Conservation (phyloP, 2,329 filamentous ascomycete species). For the Neofusicoccum cordaticola region DNA sequence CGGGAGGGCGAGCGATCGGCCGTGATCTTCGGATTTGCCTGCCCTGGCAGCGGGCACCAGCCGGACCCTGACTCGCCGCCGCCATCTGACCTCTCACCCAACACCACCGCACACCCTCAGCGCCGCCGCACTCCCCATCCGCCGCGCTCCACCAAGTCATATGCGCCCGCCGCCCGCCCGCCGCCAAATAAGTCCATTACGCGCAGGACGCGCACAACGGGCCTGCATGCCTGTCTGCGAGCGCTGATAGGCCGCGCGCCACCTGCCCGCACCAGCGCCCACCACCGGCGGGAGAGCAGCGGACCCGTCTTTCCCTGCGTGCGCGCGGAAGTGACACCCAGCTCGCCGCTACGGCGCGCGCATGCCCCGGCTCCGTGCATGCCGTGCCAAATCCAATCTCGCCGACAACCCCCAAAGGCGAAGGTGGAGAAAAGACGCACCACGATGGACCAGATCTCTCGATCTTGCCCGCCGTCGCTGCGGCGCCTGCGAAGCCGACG, state of each 20-base stretch:
- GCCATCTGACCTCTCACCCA: conserved; percentile 12
- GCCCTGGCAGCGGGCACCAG: background rate
- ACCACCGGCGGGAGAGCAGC: background rate
- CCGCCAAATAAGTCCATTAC: background rate
- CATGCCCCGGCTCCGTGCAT: background rate
- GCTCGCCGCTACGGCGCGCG: background rate
- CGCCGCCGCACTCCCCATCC: background rate
- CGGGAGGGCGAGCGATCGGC: conserved; percentile 5
- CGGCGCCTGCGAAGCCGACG: background rate
- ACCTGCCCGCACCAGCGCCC: background rate
- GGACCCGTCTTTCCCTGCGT: background rate
- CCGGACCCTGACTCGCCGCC: conserved; percentile 5
- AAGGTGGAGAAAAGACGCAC: background rate
- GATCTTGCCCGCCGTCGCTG: background rate
- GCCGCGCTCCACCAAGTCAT: background rate
- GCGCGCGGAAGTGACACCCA: background rate
- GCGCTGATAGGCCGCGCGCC: background rate
- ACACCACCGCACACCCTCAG: conserved; percentile 3
- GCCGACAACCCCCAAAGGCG: background rate
- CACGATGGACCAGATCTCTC: background rate
- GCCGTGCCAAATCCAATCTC: background rate
- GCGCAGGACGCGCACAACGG: conserved; percentile 13
- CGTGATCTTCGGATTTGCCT: background rate
- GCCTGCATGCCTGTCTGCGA: background rate
- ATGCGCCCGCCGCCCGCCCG: background rate